Evolutionary conservation across 2,329 filamentous ascomycete genomes (phyloP).

Genomic region (Fusarium protoensiforme): DNA sequence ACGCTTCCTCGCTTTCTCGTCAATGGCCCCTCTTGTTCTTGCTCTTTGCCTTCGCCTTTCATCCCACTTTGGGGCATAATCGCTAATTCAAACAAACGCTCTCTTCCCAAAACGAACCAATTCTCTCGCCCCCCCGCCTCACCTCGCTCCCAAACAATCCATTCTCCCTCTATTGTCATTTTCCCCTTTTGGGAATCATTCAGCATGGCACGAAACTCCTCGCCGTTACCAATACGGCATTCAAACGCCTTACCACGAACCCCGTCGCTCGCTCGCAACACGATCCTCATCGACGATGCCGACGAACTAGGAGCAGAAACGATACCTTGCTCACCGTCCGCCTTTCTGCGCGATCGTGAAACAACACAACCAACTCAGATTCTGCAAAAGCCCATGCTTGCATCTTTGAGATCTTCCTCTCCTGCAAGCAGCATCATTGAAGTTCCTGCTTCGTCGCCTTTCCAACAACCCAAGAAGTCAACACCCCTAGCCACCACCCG

Average conservation of each 20-base stretch:
- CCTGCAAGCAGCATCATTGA: slow-evolving; percentile 69
- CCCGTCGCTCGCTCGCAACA: slow-evolving; percentile 40
- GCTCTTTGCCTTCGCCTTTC: slow-evolving; percentile 6
- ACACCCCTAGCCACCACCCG: slow-evolving; percentile 62
- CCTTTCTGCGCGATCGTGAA: slow-evolving; percentile 46
- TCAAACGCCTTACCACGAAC: slow-evolving; percentile 43
- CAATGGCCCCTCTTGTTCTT: slow-evolving; percentile 1
- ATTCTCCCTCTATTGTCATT: slow-evolving; percentile 8
- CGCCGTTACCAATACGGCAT: slow-evolving; percentile 47
- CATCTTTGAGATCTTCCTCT: slow-evolving; percentile 52
- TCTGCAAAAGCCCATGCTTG: slow-evolving; percentile 53
- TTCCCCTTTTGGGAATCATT: not conserved
- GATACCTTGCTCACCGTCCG: slow-evolving; percentile 57
- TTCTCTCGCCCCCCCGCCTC: slow-evolving; percentile 16
- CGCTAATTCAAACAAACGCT: slow-evolving; percentile 23
- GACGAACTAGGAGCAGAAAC: slow-evolving; percentile 60
- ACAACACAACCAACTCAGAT: slow-evolving; percentile 61
- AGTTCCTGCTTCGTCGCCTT: slow-evolving; percentile 89
- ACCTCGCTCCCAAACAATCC: slow-evolving; percentile 12
- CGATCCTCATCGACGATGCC: slow-evolving; percentile 50
- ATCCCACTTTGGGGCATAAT: slow-evolving; percentile 23
- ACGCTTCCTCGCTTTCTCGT: not conserved
- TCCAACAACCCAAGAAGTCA: slow-evolving; percentile 55
- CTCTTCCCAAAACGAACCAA: slow-evolving; percentile 3
- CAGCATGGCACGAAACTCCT: slow-evolving; percentile 45